These are phyloP conservation scores for Gnomoniopsis smithogilvyi DNA, from an alignment of 2,329 filamentous ascomycete species.

Conservation along the genomic window DNA sequence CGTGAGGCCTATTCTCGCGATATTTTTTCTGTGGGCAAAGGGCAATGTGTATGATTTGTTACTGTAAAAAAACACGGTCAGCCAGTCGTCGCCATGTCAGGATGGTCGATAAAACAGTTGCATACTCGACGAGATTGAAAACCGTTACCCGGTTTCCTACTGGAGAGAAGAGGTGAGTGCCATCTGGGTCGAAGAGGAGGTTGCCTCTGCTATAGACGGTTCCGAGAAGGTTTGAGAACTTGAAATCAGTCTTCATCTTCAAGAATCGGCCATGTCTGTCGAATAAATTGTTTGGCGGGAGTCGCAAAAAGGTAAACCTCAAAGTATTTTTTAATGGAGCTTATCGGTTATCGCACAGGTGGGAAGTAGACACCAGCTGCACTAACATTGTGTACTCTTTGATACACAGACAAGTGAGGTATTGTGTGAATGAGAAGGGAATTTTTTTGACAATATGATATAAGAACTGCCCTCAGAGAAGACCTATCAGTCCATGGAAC, in stretches of 20 bases:
- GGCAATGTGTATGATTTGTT: constrained; percentile 85
- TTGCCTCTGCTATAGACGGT: constrained; percentile 99
- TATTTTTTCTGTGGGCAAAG: constrained; percentile 93
- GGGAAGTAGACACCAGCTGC: neutral
- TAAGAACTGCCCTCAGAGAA: no score
- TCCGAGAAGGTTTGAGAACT: constrained; percentile 98
- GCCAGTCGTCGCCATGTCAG: constrained; percentile 29
- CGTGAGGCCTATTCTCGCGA: constrained; percentile 81
- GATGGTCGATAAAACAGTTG: neutral
- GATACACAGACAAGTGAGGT: no score
- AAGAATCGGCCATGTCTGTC: constrained; percentile 32
- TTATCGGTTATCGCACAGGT: constrained; percentile 2
- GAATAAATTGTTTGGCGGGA: constrained; percentile 7
- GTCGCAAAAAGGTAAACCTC: constrained; percentile 1
- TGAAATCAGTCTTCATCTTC: constrained; percentile 98
- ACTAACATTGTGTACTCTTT: no score
- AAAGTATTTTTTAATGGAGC: constrained; percentile 3
- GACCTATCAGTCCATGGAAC: no score
- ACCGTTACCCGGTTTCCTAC: constrained; percentile 95
- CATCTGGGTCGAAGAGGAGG: constrained; percentile 93
- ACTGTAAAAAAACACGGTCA: constrained; percentile 37
- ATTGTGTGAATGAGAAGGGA: neutral
- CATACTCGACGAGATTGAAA: constrained; percentile 93
- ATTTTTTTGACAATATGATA: no score
- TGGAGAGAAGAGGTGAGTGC: constrained; percentile 90